Conservation (phyloP, 2,329 filamentous ascomycete genomes). For the Exophiala aquamarina region DNA sequence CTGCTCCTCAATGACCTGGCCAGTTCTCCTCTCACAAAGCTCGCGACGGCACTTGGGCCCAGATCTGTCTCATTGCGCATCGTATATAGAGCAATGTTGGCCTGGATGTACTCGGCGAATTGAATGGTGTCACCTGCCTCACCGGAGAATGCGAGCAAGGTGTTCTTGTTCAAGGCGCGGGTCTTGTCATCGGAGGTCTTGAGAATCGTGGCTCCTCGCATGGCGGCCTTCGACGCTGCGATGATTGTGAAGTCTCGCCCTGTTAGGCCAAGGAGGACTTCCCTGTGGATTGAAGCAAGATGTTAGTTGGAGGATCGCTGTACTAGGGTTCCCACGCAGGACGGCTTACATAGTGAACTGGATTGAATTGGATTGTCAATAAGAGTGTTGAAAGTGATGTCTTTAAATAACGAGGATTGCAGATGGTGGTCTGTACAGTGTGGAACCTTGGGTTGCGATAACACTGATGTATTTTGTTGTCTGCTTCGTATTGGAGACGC, state of each 20-base stretch:
- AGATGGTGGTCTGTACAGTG: too few relatives aligned
- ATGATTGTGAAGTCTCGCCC: constrained; percentile 99
- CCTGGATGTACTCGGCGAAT: constrained; percentile 99
- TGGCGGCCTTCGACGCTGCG: constrained; percentile 94
- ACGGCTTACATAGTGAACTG: constrained; percentile 12
- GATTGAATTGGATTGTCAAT: too few relatives aligned
- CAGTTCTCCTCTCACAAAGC: constrained; percentile 92
- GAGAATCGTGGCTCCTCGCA: constrained; percentile 94
- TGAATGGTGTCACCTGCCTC: constrained; percentile 98
- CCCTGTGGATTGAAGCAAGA: constrained; percentile 59
- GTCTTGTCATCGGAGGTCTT: constrained; percentile 98
- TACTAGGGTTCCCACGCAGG: neutral
- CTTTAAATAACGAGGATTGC: too few relatives aligned
- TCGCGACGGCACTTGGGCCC: constrained; percentile 81
- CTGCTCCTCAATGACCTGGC: constrained; percentile 86
- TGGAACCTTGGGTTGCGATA: too few relatives aligned
- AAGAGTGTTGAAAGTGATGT: too few relatives aligned
- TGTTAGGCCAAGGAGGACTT: constrained; percentile 95
- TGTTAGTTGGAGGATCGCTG: constrained; percentile 6
- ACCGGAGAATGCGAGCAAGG: constrained; percentile 90
- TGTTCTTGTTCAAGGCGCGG: constrained; percentile 85
- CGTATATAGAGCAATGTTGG: constrained; percentile 95
- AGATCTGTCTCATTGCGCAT: constrained; percentile 97
- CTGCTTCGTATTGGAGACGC: too few relatives aligned
- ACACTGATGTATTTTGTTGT: too few relatives aligned